Evolutionary conservation across 441 rosid genomes (phyloP).

Genomic region (Euphorbia schlechtendalii): DNA sequence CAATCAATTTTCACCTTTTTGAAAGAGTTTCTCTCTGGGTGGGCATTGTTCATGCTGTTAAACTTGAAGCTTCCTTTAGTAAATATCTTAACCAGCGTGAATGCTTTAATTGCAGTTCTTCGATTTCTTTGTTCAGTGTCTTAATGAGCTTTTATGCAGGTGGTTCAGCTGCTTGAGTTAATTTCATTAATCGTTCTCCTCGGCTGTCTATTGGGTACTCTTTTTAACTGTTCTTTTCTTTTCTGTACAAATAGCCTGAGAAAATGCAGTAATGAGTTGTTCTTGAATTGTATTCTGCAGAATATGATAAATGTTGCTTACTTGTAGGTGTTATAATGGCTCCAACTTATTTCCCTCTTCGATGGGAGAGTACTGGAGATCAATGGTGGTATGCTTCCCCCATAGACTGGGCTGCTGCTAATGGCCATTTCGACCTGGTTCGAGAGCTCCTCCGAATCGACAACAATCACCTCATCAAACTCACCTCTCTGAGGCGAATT

Average conservation of each 20-base stretch:
- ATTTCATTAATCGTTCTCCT: slow-evolving; percentile 9
- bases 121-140: slow-evolving; percentile 17
- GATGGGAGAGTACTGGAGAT: slow-evolving; percentile 98
- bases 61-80: not conserved
- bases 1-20: slow-evolving; percentile 19
- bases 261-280: slow-evolving; percentile 17
- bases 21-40: slow-evolving; percentile 22
- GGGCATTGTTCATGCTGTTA: slow-evolving; percentile 10
- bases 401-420: slow-evolving; percentile 93
- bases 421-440: slow-evolving; percentile 81
- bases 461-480: slow-evolving; percentile 82
- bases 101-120: slow-evolving; percentile 7
- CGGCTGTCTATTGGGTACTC: slow-evolving; percentile 14
- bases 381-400: slow-evolving; percentile 99
- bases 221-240: not conserved
- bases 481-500: slow-evolving; percentile 90
- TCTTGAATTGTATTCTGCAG: not conserved
- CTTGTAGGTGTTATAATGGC: slow-evolving; percentile 39
- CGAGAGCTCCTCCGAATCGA: slow-evolving; percentile 77
- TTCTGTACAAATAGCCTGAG: not conserved
- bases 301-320: too few relatives aligned
- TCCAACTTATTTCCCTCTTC: slow-evolving; percentile 77
- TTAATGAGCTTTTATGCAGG: slow-evolving; percentile 21
- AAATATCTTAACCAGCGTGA: not conserved
- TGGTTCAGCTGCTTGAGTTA: slow-evolving; percentile 27